These are phyloP conservation scores for Arthrobotrys sphaeroides DNA, from an alignment of 2,329 filamentous ascomycete species.

Conservation along the genomic window DNA sequence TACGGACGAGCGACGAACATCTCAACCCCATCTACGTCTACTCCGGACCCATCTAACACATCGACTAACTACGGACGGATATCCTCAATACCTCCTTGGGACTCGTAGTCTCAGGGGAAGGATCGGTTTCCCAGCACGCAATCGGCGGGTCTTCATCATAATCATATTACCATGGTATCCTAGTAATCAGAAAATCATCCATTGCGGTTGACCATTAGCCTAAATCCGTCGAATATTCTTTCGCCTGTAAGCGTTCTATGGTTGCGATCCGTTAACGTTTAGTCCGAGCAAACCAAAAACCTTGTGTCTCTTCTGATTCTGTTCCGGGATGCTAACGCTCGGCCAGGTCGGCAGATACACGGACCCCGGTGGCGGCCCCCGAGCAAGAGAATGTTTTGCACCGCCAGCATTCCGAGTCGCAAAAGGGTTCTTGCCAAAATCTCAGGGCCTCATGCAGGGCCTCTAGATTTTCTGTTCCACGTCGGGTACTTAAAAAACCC, in stretches of 20 bases:
- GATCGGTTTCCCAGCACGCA: conserved; percentile 41
- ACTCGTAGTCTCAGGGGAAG: not conserved
- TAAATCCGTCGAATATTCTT: conserved; percentile 52
- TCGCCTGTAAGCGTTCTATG: conserved; percentile 34
- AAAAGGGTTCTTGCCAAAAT: conserved; percentile 18
- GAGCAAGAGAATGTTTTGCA: conserved; percentile 8
- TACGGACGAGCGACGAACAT: not conserved
- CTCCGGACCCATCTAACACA: not conserved
- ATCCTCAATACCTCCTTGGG: not conserved
- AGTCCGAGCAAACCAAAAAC: no score
- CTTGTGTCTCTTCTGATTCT: conserved; percentile 7
- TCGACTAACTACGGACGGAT: conserved; percentile 14
- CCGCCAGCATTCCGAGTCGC: conserved; percentile 31
- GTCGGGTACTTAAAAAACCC: conserved; percentile 24
- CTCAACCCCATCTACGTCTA: not conserved
- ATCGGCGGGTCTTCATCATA: conserved; percentile 21
- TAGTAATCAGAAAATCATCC: conserved; percentile 27
- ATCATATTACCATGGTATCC: conserved; percentile 21
- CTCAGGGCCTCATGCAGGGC: conserved; percentile 44
- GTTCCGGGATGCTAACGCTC: conserved; percentile 3
- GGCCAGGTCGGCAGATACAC: conserved; percentile 10
- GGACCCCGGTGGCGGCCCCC: conserved; percentile 9
- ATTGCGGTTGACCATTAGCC: conserved; percentile 41
- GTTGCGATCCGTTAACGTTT: conserved; percentile 29
- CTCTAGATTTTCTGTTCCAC: conserved; percentile 20